A percentile compares a stretch with the other conserved stretches of the same genome.
These are phyloP conservation scores for Diversispora epigaea DNA, from an alignment of 192 early-diverging fungal species.

Conservation along the genomic window DNA sequence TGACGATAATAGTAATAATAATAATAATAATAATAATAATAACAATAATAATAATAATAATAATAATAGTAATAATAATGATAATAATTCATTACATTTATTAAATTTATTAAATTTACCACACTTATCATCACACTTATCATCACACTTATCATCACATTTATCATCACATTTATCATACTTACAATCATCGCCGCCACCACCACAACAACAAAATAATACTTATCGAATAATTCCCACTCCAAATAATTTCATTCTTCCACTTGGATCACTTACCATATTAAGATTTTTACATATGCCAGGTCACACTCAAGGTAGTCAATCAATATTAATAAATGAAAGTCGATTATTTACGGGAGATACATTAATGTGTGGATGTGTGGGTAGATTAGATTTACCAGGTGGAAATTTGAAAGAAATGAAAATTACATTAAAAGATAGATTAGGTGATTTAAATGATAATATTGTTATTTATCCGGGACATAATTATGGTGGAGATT, in stretches of 20 bases:
- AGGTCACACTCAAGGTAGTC: slow-evolving; percentile 87
- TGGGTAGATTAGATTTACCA: slow-evolving; percentile 78
- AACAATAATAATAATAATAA: too few relatives aligned
- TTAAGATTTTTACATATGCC: slow-evolving; percentile 87
- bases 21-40: too few relatives aligned
- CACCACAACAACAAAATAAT: neutral
- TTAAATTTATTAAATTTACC: too few relatives aligned
- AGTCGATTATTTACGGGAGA: slow-evolving; percentile 81
- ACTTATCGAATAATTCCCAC: slow-evolving; percentile 55
- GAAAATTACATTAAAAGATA: slow-evolving; percentile 67
- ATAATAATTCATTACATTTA: too few relatives aligned
- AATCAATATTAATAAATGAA: slow-evolving; percentile 77
- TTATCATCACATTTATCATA: neutral
- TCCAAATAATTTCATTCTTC: slow-evolving; percentile 54
- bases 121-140: too few relatives aligned
- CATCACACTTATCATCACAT: neutral
- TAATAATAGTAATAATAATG: too few relatives aligned
- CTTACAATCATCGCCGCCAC: neutral
- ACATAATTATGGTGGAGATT: slow-evolving; percentile 82
- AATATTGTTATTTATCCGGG: slow-evolving; percentile 83
- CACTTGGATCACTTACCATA: slow-evolving; percentile 49
- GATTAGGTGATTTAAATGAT: slow-evolving; percentile 59
- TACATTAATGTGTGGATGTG: slow-evolving; percentile 73
- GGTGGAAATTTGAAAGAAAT: slow-evolving; percentile 68
- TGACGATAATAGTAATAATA: too few relatives aligned